Conservation (phyloP, 2,329 filamentous ascomycete genomes). For the Epichloe festucae region DNA sequence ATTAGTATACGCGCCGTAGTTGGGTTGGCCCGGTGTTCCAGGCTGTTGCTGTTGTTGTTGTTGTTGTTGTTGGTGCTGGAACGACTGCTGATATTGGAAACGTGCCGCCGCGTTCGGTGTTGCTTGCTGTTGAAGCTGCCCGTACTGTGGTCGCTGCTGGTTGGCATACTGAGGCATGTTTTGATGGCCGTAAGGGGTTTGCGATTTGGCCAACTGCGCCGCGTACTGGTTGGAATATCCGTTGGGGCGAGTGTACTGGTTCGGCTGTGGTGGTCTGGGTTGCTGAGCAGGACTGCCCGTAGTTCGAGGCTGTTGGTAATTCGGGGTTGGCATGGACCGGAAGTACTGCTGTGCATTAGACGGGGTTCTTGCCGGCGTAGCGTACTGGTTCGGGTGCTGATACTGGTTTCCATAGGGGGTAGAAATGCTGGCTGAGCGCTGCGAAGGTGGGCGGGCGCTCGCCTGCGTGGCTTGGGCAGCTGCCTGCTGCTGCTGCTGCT, state of each 20-base stretch:
- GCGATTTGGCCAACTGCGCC: conserved; percentile 38
- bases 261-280: conserved; percentile 27
- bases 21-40: conserved; percentile 23
- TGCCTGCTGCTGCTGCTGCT: conserved; percentile 4
- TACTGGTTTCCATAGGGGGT: conserved; percentile 31
- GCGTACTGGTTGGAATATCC: conserved; percentile 34
- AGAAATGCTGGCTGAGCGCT: conserved; percentile 25
- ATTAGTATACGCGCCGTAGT: conserved; percentile 28
- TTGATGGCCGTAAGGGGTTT: conserved; percentile 38
- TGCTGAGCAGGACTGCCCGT: conserved; percentile 17
- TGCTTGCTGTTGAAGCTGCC: conserved; percentile 27
- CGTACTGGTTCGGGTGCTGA: conserved; percentile 31
- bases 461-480: conserved; percentile 14
- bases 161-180: conserved; percentile 34
- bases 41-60: conserved; percentile 10
- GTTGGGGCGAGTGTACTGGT: conserved; percentile 37
- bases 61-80: conserved; percentile 19
- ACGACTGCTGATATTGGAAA: conserved; percentile 23
- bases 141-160: conserved; percentile 31
- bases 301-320: conserved; percentile 30
- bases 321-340: conserved; percentile 23
- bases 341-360: conserved; percentile 33
- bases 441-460: conserved; percentile 19
- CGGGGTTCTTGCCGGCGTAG: conserved; percentile 32
- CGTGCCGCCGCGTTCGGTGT: conserved; percentile 31